These are phyloP conservation scores for Actinidia arguta DNA, from an alignment of 179 eudicot species.

Conservation along the genomic window DNA sequence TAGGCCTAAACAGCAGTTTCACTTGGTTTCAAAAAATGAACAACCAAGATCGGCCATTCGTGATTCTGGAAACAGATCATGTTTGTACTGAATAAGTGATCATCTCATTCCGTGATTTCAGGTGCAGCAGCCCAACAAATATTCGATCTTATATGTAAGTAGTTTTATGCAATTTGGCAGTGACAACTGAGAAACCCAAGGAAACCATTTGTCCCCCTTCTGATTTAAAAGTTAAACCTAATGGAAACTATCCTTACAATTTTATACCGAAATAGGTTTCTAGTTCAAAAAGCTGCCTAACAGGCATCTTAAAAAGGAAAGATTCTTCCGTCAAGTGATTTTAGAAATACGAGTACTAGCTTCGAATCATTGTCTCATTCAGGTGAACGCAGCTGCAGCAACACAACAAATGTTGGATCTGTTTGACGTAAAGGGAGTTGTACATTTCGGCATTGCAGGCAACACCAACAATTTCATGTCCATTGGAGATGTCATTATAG, in stretches of 20 bases:
- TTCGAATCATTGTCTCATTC: background rate
- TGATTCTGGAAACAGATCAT: too few species aligned
- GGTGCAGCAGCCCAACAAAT: too few species aligned
- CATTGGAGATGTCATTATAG: conserved; percentile 36
- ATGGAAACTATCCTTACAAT: background rate
- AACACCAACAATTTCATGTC: conserved; percentile 30
- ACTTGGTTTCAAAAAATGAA: too few species aligned
- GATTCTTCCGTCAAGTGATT: too few species aligned
- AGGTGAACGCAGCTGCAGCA: conserved; percentile 36
- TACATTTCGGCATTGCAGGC: conserved; percentile 39
- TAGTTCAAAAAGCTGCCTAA: too few species aligned
- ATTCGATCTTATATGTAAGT: too few species aligned
- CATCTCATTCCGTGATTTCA: too few species aligned
- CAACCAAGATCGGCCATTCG: too few species aligned
- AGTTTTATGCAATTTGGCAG: too few species aligned
- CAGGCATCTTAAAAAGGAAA: too few species aligned
- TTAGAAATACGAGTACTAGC: background rate
- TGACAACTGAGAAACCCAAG: background rate
- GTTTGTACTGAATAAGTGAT: too few species aligned
- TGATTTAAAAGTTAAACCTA: background rate
- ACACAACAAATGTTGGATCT: conserved; percentile 35
- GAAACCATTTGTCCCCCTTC: background rate
- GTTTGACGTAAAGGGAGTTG: conserved; percentile 27
- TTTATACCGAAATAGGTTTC: background rate
- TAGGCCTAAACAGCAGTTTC: too few species aligned